Conservation (phyloP, 345 rosid species). For the Citrus inodora region DNA sequence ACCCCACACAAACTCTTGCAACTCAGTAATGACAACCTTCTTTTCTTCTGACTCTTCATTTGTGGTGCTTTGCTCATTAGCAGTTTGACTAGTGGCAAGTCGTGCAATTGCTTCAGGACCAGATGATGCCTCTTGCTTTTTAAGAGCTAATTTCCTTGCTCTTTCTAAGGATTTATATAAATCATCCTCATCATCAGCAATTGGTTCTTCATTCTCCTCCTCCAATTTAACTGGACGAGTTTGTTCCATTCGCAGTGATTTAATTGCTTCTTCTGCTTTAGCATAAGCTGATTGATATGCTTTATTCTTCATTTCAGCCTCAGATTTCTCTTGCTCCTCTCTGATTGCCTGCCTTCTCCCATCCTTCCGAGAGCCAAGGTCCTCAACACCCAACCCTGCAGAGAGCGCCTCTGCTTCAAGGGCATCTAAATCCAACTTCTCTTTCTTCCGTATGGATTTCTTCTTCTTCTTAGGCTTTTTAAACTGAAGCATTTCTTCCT, state of each 20-base stretch:
- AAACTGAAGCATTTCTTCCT: conserved; percentile 82
- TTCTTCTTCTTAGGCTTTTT: conserved; percentile 84
- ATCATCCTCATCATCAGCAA: conserved; percentile 75
- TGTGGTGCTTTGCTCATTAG: conserved; percentile 41
- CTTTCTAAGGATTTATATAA: conserved; percentile 74
- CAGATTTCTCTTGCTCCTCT: conserved; percentile 73
- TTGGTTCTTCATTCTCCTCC: conserved; percentile 44
- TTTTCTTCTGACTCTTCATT: conserved; percentile 68
- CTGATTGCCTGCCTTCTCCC: conserved; percentile 74
- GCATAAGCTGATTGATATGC: conserved; percentile 74
- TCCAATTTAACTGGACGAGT: conserved; percentile 41
- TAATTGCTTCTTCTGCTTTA: conserved; percentile 93
- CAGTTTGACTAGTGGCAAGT: conserved; percentile 48
- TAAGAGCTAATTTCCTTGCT: conserved; percentile 77
- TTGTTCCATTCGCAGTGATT: conserved; percentile 61
- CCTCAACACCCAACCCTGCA: conserved; percentile 76
- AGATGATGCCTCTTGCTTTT: conserved; percentile 54
- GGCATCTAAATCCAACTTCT: conserved; percentile 78
- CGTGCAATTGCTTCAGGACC: conserved; percentile 79
- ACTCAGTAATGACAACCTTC: conserved; percentile 83
- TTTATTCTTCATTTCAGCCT: conserved; percentile 68
- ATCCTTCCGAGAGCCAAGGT: conserved; percentile 92
- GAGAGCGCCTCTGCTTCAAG: conserved; percentile 93
- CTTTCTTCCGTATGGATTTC: conserved; percentile 78
- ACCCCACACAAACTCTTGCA: conserved; percentile 94